A percentile compares a stretch with the other conserved stretches of the same genome.
Conservation (phyloP, 495 filamentous ascomycete species). For the Trichoderma asperelloides region DNA sequence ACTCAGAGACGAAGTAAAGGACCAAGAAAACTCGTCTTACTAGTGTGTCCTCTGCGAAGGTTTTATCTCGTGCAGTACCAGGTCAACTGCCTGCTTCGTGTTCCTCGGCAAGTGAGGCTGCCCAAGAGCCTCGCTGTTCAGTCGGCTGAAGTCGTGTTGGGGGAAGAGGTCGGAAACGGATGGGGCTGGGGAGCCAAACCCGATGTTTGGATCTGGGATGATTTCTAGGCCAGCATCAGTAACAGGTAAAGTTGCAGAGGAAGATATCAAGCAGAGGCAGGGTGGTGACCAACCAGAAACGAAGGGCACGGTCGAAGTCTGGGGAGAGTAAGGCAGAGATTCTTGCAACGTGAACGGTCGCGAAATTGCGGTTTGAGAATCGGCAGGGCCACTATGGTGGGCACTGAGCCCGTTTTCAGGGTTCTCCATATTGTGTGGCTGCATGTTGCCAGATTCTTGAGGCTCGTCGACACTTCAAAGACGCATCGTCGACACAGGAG, state of each 20-base stretch:
- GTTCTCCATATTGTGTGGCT: not conserved
- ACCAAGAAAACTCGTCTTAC: slow-evolving; percentile 30
- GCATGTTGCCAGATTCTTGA: not conserved
- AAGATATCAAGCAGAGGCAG: slow-evolving; percentile 15
- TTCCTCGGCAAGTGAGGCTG: slow-evolving; percentile 21
- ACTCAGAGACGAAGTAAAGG: no score
- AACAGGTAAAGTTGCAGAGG: not conserved
- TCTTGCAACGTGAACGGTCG: slow-evolving; percentile 57
- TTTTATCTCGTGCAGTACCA: slow-evolving; percentile 62
- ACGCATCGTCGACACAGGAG: not conserved
- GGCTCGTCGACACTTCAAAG: not conserved
- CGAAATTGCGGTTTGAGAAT: slow-evolving; percentile 11
- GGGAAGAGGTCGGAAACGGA: slow-evolving; percentile 33
- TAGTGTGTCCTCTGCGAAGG: slow-evolving; percentile 61
- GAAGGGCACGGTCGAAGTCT: slow-evolving; percentile 84
- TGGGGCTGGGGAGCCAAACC: slow-evolving; percentile 40
- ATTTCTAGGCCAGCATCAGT: slow-evolving; percentile 39
- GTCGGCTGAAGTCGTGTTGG: slow-evolving; percentile 33
- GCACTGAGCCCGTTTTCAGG: slow-evolving; percentile 13
- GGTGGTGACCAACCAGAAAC: slow-evolving; percentile 52
- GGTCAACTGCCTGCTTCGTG: slow-evolving; percentile 36
- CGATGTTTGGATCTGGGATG: slow-evolving; percentile 58
- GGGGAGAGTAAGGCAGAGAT: slow-evolving; percentile 83
- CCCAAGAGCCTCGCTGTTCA: slow-evolving; percentile 43
- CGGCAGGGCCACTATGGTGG: slow-evolving; percentile 14